Percentiles rank a stretch among this genome's conserved stretches.
These are phyloP conservation scores for Colletotrichum noveboracense DNA, from an alignment of 2,329 filamentous ascomycete genomes.

Conservation along the genomic window DNA sequence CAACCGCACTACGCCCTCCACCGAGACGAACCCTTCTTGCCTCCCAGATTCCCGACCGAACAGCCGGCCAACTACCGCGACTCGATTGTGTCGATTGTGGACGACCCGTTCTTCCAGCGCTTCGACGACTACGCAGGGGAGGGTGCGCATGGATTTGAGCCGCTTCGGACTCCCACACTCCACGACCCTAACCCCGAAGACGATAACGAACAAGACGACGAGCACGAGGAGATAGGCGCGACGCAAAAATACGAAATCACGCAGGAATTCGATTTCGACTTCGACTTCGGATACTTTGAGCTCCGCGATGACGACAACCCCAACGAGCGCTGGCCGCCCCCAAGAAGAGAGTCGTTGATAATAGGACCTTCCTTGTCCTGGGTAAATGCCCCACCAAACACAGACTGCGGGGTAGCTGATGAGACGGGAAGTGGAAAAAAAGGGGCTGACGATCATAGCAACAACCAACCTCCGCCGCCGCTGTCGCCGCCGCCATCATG, in stretches of 20 bases:
- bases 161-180: conserved; percentile 25
- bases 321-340: conserved; percentile 46
- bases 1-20: conserved; percentile 18
- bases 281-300: conserved; percentile 14
- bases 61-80: conserved; percentile 40
- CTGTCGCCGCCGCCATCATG: conserved; percentile 44
- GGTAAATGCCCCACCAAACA: conserved; percentile 36
- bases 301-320: conserved; percentile 43
- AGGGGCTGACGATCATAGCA: conserved; percentile 23
- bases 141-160: conserved; percentile 30
- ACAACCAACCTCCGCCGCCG: conserved; percentile 22
- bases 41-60: conserved; percentile 27
- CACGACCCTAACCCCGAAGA: conserved; percentile 22
- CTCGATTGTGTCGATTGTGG: conserved; percentile 58
- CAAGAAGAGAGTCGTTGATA: conserved; percentile 55
- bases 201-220: conserved; percentile 21
- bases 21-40: conserved; percentile 25
- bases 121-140: conserved; percentile 42
- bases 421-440: conserved; percentile 21
- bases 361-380: conserved; percentile 39
- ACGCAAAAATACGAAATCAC: background rate
- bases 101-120: conserved; percentile 60
- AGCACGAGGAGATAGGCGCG: background rate
- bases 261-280: background rate
- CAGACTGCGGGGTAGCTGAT: conserved; percentile 19